Percentiles rank a stretch among this genome's conserved stretches.
These are phyloP conservation scores for Malassezia obtusa DNA, from an alignment of 1,284 basidiomycete species.

Conservation along the genomic window DNA sequence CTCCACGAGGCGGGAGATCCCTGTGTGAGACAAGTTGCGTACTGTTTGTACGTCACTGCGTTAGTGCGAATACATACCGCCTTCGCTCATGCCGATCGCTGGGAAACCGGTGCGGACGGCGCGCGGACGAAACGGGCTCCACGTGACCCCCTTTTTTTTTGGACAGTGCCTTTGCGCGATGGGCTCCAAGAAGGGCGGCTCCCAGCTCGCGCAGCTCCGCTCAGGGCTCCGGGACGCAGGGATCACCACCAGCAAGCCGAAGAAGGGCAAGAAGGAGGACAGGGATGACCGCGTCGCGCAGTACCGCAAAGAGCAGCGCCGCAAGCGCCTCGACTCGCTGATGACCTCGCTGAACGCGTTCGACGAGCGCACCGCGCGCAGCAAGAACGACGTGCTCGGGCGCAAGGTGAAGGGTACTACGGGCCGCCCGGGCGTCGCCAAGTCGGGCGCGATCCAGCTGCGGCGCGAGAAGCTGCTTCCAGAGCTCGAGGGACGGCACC, in stretches of 20 bases:
- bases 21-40: constrained; percentile 51
- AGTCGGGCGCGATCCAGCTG: constrained; percentile 79
- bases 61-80: constrained; percentile 10
- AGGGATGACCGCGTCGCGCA: constrained; percentile 41
- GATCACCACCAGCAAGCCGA: constrained; percentile 34
- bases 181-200: constrained; percentile 36
- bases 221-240: constrained; percentile 33
- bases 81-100: constrained; percentile 9
- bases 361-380: constrained; percentile 53
- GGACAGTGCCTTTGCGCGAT: constrained; percentile 12
- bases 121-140: neutral
- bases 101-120: neutral
- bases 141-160: constrained; percentile 16
- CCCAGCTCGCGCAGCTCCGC: constrained; percentile 46
- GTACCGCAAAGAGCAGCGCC: constrained; percentile 25
- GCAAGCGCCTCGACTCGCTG: constrained; percentile 69
- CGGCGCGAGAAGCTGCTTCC: constrained; percentile 64
- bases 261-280: constrained; percentile 52
- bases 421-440: constrained; percentile 74
- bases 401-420: constrained; percentile 70
- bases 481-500: constrained; percentile 64
- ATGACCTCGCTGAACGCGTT: constrained; percentile 81
- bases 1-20: constrained; percentile 88
- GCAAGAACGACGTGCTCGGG: constrained; percentile 85
- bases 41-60: constrained; percentile 18